phyloP scores from a whole-genome alignment of 257 asterid species.

The Hygrophila difformis region DNA sequence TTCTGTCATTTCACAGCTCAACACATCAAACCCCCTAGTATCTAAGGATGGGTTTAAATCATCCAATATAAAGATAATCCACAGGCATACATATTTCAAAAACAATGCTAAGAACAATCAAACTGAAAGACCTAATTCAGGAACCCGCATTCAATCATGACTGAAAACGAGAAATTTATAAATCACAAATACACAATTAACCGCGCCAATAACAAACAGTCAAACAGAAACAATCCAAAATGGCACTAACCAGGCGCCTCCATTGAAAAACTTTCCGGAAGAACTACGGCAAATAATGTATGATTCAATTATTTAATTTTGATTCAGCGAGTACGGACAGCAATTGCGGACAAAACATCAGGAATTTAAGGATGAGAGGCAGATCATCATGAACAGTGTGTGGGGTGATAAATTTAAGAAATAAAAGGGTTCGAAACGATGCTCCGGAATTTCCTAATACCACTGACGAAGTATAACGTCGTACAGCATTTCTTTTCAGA shows the following conservation, averaged over 20 bases:
- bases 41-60: constrained; percentile 8
- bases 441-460: constrained; percentile 12
- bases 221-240: constrained; percentile 5
- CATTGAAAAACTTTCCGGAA: constrained; percentile 19
- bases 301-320: constrained; percentile 6
- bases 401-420: no score
- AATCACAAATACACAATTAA: constrained; percentile 4
- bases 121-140: constrained; percentile 8
- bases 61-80: no score
- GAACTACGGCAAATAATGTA: background rate
- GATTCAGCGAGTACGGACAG: background rate
- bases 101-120: no score
- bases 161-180: background rate
- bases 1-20: no score
- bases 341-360: constrained; percentile 12
- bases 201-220: no score
- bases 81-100: no score
- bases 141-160: background rate
- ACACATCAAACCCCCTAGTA: no score
- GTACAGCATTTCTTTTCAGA: no score
- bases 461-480: no score
- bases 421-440: background rate
- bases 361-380: constrained; percentile 11
- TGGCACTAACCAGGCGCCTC: constrained; percentile 32
- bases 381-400: constrained; percentile 13